Conservation (phyloP, 306 rosid genomes). For the Medicago ruthenica region DNA sequence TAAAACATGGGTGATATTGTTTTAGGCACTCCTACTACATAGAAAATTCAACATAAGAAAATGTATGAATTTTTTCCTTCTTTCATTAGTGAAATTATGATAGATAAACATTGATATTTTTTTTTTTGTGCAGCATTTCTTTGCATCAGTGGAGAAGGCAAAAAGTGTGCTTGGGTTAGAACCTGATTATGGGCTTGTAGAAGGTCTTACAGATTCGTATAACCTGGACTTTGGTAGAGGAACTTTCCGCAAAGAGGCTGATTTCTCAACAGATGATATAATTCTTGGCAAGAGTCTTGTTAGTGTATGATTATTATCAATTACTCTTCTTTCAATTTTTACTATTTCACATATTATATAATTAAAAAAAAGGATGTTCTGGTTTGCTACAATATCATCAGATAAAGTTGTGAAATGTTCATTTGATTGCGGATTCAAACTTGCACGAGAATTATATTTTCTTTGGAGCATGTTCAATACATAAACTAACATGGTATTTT, state of each 20-base stretch:
- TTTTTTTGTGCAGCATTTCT: slow-evolving; percentile 75
- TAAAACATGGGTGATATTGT: not conserved
- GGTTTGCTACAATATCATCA: slow-evolving; percentile 18
- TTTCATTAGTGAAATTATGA: not conserved
- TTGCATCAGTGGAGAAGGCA: slow-evolving; percentile 88
- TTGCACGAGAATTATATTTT: not conserved
- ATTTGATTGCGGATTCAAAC: not conserved
- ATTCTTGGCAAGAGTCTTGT: slow-evolving; percentile 89
- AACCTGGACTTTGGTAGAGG: slow-evolving; percentile 93
- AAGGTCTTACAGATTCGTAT: slow-evolving; percentile 90
- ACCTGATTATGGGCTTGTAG: slow-evolving; percentile 79
- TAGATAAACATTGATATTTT: slow-evolving; percentile 6
- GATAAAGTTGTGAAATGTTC: slow-evolving; percentile 4
- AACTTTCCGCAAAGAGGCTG: slow-evolving; percentile 86
- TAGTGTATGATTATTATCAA: slow-evolving; percentile 31
- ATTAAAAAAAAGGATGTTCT: not conserved
- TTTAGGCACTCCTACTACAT: not conserved
- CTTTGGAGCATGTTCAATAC: not conserved
- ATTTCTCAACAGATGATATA: slow-evolving; percentile 90
- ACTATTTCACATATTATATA: not conserved
- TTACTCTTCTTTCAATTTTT: slow-evolving; percentile 21
- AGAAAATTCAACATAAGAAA: slow-evolving; percentile 20
- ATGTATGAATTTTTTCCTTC: not conserved
- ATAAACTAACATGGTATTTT: not conserved
- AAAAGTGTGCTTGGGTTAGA: slow-evolving; percentile 82